Conservation (phyloP, 208 protist genomes). For the Leishmania aethiopica region DNA sequence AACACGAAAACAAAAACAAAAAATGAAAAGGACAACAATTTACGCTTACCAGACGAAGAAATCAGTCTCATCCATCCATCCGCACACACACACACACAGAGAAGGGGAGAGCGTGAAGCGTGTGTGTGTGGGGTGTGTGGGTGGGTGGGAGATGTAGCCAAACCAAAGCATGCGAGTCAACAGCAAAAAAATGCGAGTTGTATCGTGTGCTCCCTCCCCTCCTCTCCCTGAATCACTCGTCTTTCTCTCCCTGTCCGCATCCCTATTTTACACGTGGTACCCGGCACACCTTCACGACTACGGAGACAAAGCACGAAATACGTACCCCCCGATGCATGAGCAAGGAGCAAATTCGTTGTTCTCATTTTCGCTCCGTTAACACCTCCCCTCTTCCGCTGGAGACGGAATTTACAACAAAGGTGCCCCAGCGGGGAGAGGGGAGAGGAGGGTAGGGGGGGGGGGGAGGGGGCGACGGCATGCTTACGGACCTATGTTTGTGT, state of each 20-base stretch:
- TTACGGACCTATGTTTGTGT: not conserved
- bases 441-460: not conserved
- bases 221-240: not conserved
- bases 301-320: not conserved
- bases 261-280: not conserved
- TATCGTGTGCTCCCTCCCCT: not conserved
- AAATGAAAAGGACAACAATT: not conserved
- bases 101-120: too few species aligned
- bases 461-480: not conserved
- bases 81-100: not conserved
- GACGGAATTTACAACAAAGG: conserved; percentile 1
- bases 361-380: not conserved
- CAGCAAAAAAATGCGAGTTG: not conserved
- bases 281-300: not conserved
- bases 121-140: too few species aligned
- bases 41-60: too few species aligned
- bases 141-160: too few species aligned
- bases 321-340: not conserved
- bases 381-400: not conserved
- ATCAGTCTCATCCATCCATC: too few species aligned
- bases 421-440: not conserved
- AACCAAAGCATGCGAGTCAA: not conserved
- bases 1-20: not conserved
- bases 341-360: not conserved
- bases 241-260: not conserved